Evolutionary conservation across 805 yeast species (phyloP).

Genomic region (Kodamaea kaohsiungensis): DNA sequence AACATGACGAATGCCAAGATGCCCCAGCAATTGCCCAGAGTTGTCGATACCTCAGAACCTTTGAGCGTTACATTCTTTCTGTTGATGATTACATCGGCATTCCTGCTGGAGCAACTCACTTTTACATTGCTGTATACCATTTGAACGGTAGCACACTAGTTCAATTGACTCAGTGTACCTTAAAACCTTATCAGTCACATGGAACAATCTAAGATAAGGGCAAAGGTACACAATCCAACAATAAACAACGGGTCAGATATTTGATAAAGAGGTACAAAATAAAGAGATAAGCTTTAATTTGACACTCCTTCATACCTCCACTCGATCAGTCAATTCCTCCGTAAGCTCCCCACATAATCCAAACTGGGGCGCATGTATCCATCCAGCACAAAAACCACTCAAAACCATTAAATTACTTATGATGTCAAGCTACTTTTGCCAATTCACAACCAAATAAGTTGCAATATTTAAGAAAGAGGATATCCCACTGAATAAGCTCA

Average conservation of each 20-base stretch:
- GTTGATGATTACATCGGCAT: background rate
- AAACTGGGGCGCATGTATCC: background rate
- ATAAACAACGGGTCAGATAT: too few relatives aligned
- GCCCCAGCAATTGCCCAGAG: background rate
- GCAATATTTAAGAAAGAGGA: background rate
- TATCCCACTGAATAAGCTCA: background rate
- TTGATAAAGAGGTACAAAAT: background rate
- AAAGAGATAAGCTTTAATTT: too few relatives aligned
- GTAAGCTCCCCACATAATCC: background rate
- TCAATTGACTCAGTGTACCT: too few relatives aligned
- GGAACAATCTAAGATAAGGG: too few relatives aligned
- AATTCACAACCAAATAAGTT: background rate
- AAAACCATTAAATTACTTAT: background rate
- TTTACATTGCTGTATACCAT: background rate
- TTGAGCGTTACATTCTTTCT: background rate
- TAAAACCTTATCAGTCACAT: too few relatives aligned
- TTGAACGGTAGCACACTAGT: too few relatives aligned
- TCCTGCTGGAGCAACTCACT: background rate
- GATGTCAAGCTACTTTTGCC: background rate
- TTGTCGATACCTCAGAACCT: background rate
- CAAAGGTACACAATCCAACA: too few relatives aligned
- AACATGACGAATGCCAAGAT: background rate
- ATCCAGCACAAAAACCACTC: background rate
- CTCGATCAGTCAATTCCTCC: background rate
- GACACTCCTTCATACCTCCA: background rate